Base-by-base conservation (phyloP, 2,329 filamentous ascomycete genomes). In the Microdochium paspali region DNA sequence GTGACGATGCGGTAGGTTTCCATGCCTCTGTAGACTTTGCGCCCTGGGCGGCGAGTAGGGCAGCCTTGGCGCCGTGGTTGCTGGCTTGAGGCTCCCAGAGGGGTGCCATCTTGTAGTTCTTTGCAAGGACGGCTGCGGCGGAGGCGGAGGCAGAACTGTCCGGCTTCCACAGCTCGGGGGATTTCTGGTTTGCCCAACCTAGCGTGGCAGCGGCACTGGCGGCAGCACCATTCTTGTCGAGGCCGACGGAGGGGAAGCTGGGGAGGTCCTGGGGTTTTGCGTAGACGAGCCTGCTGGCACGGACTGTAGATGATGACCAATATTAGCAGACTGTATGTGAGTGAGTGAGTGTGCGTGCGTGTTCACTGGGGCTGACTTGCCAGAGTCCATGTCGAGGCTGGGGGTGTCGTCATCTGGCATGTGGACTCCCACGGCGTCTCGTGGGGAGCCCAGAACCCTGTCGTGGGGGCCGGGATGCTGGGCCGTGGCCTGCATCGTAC, bases 131-230 rank as follows among this genome's bases (percentile, higher is more conserved):
- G 15, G 62, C 63, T 43, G 61, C 60, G 24, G 50, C 56, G 25
- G 60, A 61, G 44, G 82, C 81, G 10, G 76, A 75, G 24, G 78
- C 70, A n/a, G 72, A 75, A 42, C 74, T 73, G 52, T 80, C 74
- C 18, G 83, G 80, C 59, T 78, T 84, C 82, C 82, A 86, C 60
- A 73, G 70, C 61, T 86, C 76, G 45, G 82, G 70, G 2, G 79
- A 63, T 59, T 80, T 86, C 55, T 80, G 79, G 58, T 80, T 86
- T 44, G 79, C 74, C 72, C 87, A 86, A 45, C 87, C 87, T 43
- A 91, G 70, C 46, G 76, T 79, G 35, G 87, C 87, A 47, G 88
- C 89, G 47, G 85, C 80, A 53, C 84, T 79, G 50, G 87, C 87
- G 48, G 87, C 87, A 46, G 74, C 71, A 56, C 68, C 70, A 55